Base-by-base conservation (phyloP, 805 yeast genomes). In the Peterozyma toletana region DNA sequence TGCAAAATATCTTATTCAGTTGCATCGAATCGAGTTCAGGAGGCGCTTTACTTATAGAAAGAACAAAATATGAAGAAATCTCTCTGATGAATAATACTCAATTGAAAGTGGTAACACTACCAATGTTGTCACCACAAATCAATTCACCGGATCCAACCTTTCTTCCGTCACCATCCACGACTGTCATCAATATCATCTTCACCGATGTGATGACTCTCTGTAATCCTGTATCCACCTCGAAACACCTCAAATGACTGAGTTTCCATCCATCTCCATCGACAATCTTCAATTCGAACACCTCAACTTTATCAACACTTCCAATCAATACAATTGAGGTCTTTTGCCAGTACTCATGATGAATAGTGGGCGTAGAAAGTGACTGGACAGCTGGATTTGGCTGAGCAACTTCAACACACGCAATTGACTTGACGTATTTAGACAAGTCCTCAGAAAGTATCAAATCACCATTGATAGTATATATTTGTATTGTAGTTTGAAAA, bases 91-190 rank as follows among this genome's bases (percentile, higher is more conserved):
- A n/a, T n/a, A n/a, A n/a, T n/a, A n/a, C n/a, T n/a, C n/a, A n/a
- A n/a, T n/a, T n/a, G n/a, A n/a, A 75, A 1, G 62, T 60, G 44
- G 71, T 71, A 3, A 83, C 70, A 39, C 68, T 61, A 1, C 87
- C 86, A 9, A 55, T 53, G 4, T 63, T 50, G 51, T 80, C 84
- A 3, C 86, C 86, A 29, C 77, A 66, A 9, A 77, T 62, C 27
- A 81, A 50, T 43, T 68, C 71, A 9, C 66, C 56, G 35, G 58
- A 45, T 2, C 56, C 56, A 2, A 43, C 33, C 17, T 36, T 64
- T 42, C 21, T 54, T 42, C 73, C 73, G 17, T 58, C 63, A 9
- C 57, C 65, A 45, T 62, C 58, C 14, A 56, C 43, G 31, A 50
- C 60, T 35, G 59, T 52, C 27, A 54, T 57, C 40, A 69, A 44